Evolutionary conservation across 106 monocot species (phyloP).

Genomic region (Platanthera zijinensis): DNA sequence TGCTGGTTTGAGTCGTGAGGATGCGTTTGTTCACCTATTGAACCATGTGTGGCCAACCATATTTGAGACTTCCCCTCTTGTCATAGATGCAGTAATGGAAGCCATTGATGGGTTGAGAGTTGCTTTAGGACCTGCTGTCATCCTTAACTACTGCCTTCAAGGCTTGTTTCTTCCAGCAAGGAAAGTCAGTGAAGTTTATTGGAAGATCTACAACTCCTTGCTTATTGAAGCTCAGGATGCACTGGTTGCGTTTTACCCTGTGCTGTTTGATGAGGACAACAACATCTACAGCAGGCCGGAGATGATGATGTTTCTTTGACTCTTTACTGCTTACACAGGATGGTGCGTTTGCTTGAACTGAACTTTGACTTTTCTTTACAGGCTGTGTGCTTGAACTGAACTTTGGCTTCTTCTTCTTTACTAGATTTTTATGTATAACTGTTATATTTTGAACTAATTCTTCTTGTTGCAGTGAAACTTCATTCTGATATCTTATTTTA

Average conservation of each 20-base stretch:
- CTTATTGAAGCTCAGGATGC: constrained; percentile 94
- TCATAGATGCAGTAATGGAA: constrained; percentile 98
- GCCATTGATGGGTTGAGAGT: constrained; percentile 99
- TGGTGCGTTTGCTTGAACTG: too few species aligned
- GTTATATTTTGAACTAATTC: too few species aligned
- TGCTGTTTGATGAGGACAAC: constrained; percentile 56
- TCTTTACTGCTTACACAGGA: neutral
- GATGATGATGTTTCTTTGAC: constrained; percentile 69
- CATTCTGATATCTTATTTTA: too few species aligned
- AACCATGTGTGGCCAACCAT: constrained; percentile 97
- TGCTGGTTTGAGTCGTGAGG: too few species aligned
- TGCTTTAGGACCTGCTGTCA: constrained; percentile 73
- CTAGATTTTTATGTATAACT: too few species aligned
- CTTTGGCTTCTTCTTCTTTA: too few species aligned
- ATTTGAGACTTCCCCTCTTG: constrained; percentile 92
- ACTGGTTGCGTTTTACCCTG: constrained; percentile 84
- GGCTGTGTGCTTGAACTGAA: too few species aligned
- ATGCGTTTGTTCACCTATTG: constrained; percentile 80
- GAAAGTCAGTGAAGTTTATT: constrained; percentile 95
- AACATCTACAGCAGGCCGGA: constrained; percentile 78
- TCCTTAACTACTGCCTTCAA: constrained; percentile 93
- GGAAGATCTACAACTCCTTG: constrained; percentile 97
- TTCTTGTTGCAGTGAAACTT: too few species aligned
- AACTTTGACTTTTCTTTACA: too few species aligned
- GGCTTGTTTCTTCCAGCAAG: constrained; percentile 97